Evolutionary conservation across 306 rosid genomes (phyloP).

Genomic region (Hippophae gyantsensis): DNA sequence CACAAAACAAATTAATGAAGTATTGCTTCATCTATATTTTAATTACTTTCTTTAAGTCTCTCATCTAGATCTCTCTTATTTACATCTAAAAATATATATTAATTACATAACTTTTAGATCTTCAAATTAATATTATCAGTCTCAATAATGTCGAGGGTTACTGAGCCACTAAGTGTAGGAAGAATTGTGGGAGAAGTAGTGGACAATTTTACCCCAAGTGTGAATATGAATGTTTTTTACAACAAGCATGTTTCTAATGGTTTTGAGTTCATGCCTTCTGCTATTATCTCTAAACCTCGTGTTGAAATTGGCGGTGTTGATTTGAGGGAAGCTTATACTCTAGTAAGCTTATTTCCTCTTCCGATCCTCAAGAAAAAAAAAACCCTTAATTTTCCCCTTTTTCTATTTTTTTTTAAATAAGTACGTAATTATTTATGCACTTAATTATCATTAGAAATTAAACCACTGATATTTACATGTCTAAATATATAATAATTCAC

Average conservation of each 20-base stretch:
- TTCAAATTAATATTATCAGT: too few relatives aligned
- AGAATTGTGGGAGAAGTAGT: constrained; percentile 89
- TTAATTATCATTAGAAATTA: too few relatives aligned
- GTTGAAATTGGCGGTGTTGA: constrained; percentile 81
- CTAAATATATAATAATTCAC: too few relatives aligned
- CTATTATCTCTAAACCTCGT: constrained; percentile 42
- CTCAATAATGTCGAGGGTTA: constrained; percentile 31
- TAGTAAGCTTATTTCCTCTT: constrained; percentile 29
- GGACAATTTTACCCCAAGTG: constrained; percentile 67
- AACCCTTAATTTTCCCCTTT: background rate
- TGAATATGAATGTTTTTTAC: constrained; percentile 59
- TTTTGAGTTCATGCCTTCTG: constrained; percentile 66
- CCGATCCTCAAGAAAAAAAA: too few relatives aligned
- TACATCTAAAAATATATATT: background rate
- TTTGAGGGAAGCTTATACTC: constrained; percentile 66
- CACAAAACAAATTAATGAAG: constrained; percentile 1
- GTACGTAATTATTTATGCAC: too few relatives aligned
- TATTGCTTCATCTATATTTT: background rate
- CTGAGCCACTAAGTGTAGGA: constrained; percentile 55
- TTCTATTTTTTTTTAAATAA: background rate
- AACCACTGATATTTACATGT: too few relatives aligned
- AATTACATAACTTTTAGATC: too few relatives aligned
- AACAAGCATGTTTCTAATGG: constrained; percentile 61
- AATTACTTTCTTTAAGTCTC: background rate
- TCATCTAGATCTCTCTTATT: background rate